Base-by-base conservation (phyloP, 129 eudicot genomes). In the Lactuca saligna region DNA sequence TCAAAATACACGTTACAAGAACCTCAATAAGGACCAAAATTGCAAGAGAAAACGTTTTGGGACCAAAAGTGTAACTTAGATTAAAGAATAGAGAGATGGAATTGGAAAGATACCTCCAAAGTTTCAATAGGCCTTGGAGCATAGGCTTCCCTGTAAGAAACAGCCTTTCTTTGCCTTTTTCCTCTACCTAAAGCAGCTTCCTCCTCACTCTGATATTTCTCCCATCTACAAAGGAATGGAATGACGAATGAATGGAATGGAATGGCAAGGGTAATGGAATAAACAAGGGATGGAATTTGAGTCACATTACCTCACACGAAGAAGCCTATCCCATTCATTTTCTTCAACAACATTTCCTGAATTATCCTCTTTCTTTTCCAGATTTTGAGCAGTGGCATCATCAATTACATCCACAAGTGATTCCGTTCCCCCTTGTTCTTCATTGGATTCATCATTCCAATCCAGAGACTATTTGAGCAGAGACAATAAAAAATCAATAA, bases 141-240 rank as follows among this genome's bases (percentile, higher is more conserved):
- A 65, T 79, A 89, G 49, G 86, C 93, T 84, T 93, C 97, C 68
- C 88, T 83, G 58, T 93, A 93, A 13, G 95, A 83, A 80, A 93
- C 81, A 66, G 95, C 88, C 82, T 93, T 93, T 59, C 99, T 87
- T 64, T 69, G 88, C 54, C 99, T 86, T 76, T 93, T 93, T 55
- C 99, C 99, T 71, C 99, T 76, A 68, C 99, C 99, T 73, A 93
- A 95, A 79, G 92, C 84, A 8, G 99, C 97, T 87, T 89, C 95
- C 81, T 87, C 99, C 78, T 93, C 97, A 76, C 55, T 85, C 70
- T 89, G 95, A 79, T 85, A 85, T n/a, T 81, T 89, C 78, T 93
- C 99, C 99, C 99, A 93, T 78, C 99, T 89, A 58, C 71, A 75
- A 25, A 34, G 39, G 38, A 69, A 74, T 63, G 10, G 4, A 29